These are phyloP conservation scores for Amesomyces nigricolor DNA, from an alignment of 2,329 filamentous ascomycete genomes.

Conservation along the genomic window DNA sequence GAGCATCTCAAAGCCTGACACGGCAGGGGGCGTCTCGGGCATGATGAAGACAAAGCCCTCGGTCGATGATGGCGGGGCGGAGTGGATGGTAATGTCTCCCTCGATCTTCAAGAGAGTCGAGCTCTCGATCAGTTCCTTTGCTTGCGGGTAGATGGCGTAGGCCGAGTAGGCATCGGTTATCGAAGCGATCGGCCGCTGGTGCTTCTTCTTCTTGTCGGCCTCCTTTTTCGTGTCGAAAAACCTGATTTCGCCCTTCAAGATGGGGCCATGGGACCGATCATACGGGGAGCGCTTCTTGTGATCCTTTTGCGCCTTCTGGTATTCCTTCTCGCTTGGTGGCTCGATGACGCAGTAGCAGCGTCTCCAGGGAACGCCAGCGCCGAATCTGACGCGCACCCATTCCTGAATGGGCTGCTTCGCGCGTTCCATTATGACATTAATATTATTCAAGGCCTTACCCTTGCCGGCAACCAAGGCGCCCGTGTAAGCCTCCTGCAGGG, in stretches of 20 bases:
- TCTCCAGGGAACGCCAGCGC: slow-evolving; percentile 91
- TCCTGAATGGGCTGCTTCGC: slow-evolving; percentile 73
- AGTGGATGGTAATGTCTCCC: slow-evolving; percentile 82
- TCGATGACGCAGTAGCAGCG: slow-evolving; percentile 94
- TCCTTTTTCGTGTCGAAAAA: slow-evolving; percentile 80
- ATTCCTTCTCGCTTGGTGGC: slow-evolving; percentile 90
- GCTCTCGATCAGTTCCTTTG: slow-evolving; percentile 87
- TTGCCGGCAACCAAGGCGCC: slow-evolving; percentile 93
- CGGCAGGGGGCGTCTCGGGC: slow-evolving; percentile 88
- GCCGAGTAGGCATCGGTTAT: slow-evolving; percentile 87
- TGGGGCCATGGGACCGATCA: slow-evolving; percentile 60
- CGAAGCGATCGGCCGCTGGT: slow-evolving; percentile 73
- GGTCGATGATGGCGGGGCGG: slow-evolving; percentile 65
- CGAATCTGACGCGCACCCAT: slow-evolving; percentile 93
- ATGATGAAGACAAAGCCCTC: slow-evolving; percentile 98
- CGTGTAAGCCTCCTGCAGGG: slow-evolving; percentile 92
- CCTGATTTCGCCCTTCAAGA: slow-evolving; percentile 82
- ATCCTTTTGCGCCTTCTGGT: slow-evolving; percentile 74
- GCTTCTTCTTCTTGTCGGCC: slow-evolving; percentile 85
- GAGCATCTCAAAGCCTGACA: slow-evolving; percentile 93
- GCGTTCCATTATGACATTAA: slow-evolving; percentile 80
- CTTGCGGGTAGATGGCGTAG: slow-evolving; percentile 93
- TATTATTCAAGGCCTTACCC: slow-evolving; percentile 83
- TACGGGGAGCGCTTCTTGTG: slow-evolving; percentile 78
- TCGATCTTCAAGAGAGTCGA: slow-evolving; percentile 94